Percentiles rank a stretch among this genome's conserved stretches.
phyloP scores from a whole-genome alignment of 2,329 filamentous ascomycete species.

The Aspergillus tamarii region DNA sequence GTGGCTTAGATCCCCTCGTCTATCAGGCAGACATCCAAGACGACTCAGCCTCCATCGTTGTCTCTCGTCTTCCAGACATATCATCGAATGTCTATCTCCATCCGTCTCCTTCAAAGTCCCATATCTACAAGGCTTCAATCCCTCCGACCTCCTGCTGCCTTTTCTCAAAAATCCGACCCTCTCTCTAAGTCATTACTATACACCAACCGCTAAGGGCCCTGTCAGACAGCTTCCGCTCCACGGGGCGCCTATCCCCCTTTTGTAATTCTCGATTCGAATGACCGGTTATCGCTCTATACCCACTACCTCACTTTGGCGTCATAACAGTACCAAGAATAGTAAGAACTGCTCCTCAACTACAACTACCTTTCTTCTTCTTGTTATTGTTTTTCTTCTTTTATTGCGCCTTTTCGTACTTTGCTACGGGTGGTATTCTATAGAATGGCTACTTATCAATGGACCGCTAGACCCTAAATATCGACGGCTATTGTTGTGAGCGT shows the following conservation, averaged over 20 bases:
- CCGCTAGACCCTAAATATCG: not conserved
- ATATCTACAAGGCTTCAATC: conserved; percentile 5
- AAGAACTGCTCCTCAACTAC: not conserved
- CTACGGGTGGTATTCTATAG: not conserved
- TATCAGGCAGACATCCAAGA: conserved; percentile 45
- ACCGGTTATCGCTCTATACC: not conserved
- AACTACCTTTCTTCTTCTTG: not conserved
- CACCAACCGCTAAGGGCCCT: not conserved
- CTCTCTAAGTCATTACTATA: not conserved
- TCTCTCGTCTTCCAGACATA: conserved; percentile 17
- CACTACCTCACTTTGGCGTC: not conserved
- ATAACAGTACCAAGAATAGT: not conserved
- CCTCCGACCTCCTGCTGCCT: conserved; percentile 5
- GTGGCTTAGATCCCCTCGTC: conserved; percentile 30
- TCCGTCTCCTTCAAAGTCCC: conserved; percentile 7
- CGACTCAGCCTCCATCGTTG: conserved; percentile 30
- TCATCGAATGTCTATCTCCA: conserved; percentile 20
- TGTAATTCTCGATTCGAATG: not conserved
- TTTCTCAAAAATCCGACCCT: not conserved
- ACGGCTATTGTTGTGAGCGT: not conserved
- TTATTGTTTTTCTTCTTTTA: not conserved
- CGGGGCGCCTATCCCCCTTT: conserved; percentile 5
- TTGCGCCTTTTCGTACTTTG: not conserved
- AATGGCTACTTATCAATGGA: not conserved
- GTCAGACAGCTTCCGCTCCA: not conserved